Conservation (phyloP, 129 eudicot species). For the Arctium lappa region DNA sequence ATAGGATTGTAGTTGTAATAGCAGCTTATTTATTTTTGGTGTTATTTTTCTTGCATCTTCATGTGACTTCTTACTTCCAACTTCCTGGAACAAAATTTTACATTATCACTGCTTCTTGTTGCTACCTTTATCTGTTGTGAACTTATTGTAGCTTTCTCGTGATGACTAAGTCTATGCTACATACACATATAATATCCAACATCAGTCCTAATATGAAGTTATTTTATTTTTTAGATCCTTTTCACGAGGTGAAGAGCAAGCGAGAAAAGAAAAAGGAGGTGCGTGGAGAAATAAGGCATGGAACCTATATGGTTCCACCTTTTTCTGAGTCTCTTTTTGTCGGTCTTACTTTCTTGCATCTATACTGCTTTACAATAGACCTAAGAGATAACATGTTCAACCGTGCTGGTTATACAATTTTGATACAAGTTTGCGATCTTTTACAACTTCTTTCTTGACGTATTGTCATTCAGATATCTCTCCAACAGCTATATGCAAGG, state of each 20-base stretch:
- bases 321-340: neutral
- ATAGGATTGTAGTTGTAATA: neutral
- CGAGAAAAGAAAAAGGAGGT: conserved; percentile 99
- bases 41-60: neutral
- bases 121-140: neutral
- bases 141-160: neutral
- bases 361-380: neutral
- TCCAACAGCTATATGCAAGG: neutral
- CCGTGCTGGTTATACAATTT: neutral
- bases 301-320: neutral
- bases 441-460: neutral
- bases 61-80: neutral
- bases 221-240: conserved; percentile 57
- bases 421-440: neutral
- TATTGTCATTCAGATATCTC: neutral
- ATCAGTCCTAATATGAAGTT: conserved; percentile 14
- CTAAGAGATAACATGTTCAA: neutral
- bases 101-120: neutral
- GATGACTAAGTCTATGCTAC: neutral
- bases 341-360: neutral
- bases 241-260: conserved; percentile 95
- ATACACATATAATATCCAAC: neutral
- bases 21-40: neutral
- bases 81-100: neutral
- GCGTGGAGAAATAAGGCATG: conserved; percentile 24